Evolutionary conservation across 805 yeast genomes (phyloP).

Genomic region (Schwanniomyces occidentalis): DNA sequence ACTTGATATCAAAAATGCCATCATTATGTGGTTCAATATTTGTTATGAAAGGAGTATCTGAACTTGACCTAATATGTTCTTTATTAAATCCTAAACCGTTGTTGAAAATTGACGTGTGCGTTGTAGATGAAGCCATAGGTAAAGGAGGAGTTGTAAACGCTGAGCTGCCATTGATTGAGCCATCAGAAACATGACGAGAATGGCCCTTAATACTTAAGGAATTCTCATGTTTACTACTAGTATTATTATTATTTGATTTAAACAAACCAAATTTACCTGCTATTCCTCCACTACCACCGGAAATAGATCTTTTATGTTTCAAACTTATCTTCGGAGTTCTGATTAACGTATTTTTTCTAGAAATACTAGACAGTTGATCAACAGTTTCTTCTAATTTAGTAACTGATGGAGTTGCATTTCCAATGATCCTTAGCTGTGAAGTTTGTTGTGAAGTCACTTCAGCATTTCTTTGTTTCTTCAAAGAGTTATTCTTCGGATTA

Average conservation of each 20-base stretch:
- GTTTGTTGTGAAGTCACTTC: slow-evolving; percentile 1
- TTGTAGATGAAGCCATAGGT: slow-evolving; percentile 30
- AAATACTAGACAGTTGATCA: slow-evolving; percentile 8
- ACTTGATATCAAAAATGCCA: slow-evolving; percentile 14
- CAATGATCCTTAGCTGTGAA: slow-evolving; percentile 5
- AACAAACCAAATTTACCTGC: slow-evolving; percentile 34
- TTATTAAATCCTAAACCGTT: slow-evolving; percentile 11
- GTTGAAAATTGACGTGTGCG: slow-evolving; percentile 5
- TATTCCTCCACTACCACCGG: slow-evolving; percentile 33
- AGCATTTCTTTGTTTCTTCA: slow-evolving; percentile 4
- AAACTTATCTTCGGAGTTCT: slow-evolving; percentile 33
- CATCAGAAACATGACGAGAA: slow-evolving; percentile 41
- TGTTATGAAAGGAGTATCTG: slow-evolving; percentile 39
- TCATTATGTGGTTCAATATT: slow-evolving; percentile 9
- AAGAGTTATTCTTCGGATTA: slow-evolving; percentile 2
- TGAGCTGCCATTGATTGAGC: slow-evolving; percentile 31
- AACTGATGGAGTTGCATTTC: slow-evolving; percentile 30
- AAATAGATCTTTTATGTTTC: slow-evolving; percentile 41
- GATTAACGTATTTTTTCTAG: slow-evolving; percentile 30
- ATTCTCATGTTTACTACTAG: slow-evolving; percentile 13
- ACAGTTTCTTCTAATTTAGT: slow-evolving; percentile 32
- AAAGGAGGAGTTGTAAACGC: slow-evolving; percentile 48
- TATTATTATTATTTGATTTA: slow-evolving; percentile 24
- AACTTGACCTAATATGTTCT: slow-evolving; percentile 42
- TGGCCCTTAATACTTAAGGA: slow-evolving; percentile 22